Conservation (phyloP, 2,329 filamentous ascomycete species). For the Diaporthe longicolla region DNA sequence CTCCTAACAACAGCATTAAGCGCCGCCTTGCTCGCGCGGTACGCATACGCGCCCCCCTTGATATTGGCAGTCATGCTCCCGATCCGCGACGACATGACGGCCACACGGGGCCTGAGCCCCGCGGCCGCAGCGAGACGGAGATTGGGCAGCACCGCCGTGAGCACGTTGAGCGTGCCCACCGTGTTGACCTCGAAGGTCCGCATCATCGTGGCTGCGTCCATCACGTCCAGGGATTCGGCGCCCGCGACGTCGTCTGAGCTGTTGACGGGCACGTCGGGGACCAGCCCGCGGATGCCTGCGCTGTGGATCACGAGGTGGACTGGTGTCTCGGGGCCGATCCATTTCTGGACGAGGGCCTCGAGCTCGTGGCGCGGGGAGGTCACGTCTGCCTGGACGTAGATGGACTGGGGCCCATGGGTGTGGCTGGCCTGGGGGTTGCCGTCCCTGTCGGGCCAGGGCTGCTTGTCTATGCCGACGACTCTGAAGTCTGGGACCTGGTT, state of each 20-base stretch:
- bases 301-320: conserved; percentile 39
- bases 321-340: conserved; percentile 19
- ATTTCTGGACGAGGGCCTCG: neutral
- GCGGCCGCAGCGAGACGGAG: conserved; percentile 17
- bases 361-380: conserved; percentile 27
- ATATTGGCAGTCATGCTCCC: conserved; percentile 36
- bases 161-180: conserved; percentile 35
- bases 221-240: conserved; percentile 37
- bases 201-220: conserved; percentile 37
- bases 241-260: conserved; percentile 33
- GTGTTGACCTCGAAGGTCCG: conserved; percentile 39
- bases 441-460: conserved; percentile 15
- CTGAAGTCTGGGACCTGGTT: neutral
- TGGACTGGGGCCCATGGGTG: neutral
- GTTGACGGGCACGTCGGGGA: conserved; percentile 14
- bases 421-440: neutral
- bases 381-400: conserved; percentile 34
- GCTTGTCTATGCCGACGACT: conserved; percentile 34
- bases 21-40: conserved; percentile 41
- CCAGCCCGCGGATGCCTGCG: conserved; percentile 40
- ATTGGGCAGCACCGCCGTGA: conserved; percentile 36
- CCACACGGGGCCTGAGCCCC: neutral
- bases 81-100: conserved; percentile 34
- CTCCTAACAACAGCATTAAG: conserved; percentile 38
- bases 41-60: conserved; percentile 38